Evolutionary conservation across 2,329 filamentous ascomycete species (phyloP).

Genomic region (Trichoderma oligosporum): DNA sequence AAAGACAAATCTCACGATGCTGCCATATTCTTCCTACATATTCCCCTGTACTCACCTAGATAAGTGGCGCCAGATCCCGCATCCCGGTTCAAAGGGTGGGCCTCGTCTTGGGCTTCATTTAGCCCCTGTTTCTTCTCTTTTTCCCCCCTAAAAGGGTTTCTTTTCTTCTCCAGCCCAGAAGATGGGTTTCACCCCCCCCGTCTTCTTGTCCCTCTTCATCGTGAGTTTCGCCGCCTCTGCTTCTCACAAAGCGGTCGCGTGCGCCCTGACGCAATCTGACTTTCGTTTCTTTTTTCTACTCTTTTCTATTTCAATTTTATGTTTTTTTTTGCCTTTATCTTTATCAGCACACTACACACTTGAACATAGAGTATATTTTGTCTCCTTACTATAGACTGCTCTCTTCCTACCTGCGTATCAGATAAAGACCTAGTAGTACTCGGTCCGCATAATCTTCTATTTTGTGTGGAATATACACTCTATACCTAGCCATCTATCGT

Average conservation of each 20-base stretch:
- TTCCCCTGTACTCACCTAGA: not conserved
- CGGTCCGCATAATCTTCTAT: too few relatives aligned
- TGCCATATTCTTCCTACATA: not conserved
- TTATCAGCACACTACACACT: too few relatives aligned
- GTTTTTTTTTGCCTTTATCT: too few relatives aligned
- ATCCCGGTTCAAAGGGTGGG: constrained; percentile 11
- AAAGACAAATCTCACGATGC: constrained; percentile 10
- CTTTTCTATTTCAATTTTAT: not conserved
- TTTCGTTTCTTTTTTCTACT: constrained; percentile 3
- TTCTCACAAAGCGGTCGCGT: constrained; percentile 12
- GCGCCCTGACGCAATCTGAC: not conserved
- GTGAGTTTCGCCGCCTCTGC: constrained; percentile 16
- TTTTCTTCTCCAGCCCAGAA: not conserved
- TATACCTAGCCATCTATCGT: not conserved
- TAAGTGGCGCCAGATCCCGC: constrained; percentile 12
- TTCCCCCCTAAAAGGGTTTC: not conserved
- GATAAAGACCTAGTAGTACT: constrained; percentile 10
- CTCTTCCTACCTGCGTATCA: too few relatives aligned
- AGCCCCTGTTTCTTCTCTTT: constrained; percentile 9
- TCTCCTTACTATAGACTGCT: too few relatives aligned
- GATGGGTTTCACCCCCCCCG: constrained; percentile 3
- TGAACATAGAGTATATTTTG: too few relatives aligned
- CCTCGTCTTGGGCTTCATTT: constrained; percentile 15
- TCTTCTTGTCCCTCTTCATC: constrained; percentile 10
- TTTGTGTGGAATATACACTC: too few relatives aligned